Percentiles rank a stretch among this genome's conserved stretches.
Conservation (phyloP, 805 yeast genomes). For the Saturnispora sanitii region DNA sequence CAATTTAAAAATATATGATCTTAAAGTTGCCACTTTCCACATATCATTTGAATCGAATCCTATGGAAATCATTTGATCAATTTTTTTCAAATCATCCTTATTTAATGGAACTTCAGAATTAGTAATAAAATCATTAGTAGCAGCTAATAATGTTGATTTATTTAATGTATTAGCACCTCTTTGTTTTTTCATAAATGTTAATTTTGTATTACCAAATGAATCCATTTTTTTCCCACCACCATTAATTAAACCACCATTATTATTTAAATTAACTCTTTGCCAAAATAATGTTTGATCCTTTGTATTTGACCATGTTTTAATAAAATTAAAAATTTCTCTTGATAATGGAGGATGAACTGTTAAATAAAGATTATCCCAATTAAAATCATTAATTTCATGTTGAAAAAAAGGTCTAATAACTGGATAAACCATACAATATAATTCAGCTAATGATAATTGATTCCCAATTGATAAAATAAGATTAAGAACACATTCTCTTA, state of each 20-base stretch:
- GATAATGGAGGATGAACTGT: conserved; percentile 61
- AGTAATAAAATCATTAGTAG: conserved; percentile 29
- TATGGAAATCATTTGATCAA: conserved; percentile 57
- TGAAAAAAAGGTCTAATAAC: conserved; percentile 64
- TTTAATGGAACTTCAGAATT: conserved; percentile 45
- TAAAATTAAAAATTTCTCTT: conserved; percentile 51
- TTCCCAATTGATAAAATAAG: conserved; percentile 54
- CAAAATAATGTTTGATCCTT: conserved; percentile 69
- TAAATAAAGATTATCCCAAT: conserved; percentile 56
- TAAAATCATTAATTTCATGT: conserved; percentile 63
- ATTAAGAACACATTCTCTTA: conserved; percentile 56
- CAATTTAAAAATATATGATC: conserved; percentile 57
- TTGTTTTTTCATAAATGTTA: conserved; percentile 25
- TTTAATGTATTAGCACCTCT: conserved; percentile 10
- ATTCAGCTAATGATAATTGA: conserved; percentile 63
- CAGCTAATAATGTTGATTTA: conserved; percentile 16
- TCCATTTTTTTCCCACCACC: conserved; percentile 29
- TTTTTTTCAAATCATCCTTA: conserved; percentile 60
- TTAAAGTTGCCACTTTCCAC: conserved; percentile 72
- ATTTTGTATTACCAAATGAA: conserved; percentile 37
- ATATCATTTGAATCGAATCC: conserved; percentile 65
- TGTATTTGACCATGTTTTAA: conserved; percentile 62
- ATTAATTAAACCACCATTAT: too few relatives aligned
- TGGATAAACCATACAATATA: conserved; percentile 77
- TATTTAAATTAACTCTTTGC: conserved; percentile 36